Conservation (phyloP, 2,329 filamentous ascomycete genomes). For the Ramularia collo-cygni region DNA sequence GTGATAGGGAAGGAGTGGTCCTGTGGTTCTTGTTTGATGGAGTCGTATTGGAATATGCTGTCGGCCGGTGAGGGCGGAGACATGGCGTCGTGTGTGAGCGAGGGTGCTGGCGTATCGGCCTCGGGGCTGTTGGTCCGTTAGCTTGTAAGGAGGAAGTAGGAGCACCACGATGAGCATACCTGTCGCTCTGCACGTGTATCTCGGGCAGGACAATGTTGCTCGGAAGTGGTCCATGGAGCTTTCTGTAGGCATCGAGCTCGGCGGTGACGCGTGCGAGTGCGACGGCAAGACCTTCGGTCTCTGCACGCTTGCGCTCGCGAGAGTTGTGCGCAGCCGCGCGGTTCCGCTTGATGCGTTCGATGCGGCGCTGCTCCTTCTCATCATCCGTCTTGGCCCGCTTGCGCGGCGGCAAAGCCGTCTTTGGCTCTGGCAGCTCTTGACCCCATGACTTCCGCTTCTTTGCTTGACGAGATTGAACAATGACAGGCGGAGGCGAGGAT, state of each 20-base stretch:
- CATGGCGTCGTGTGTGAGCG: slow-evolving; percentile 19
- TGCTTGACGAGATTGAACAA: slow-evolving; percentile 27
- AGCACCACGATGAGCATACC: slow-evolving; percentile 10
- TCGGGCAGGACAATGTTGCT: slow-evolving; percentile 27
- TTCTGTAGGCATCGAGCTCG: slow-evolving; percentile 27
- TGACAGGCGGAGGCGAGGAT: slow-evolving; percentile 23
- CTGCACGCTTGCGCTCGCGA: slow-evolving; percentile 80
- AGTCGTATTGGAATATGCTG: slow-evolving; percentile 16
- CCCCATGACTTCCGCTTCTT: slow-evolving; percentile 83
- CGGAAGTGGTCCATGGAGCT: slow-evolving; percentile 27
- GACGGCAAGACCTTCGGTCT: slow-evolving; percentile 75
- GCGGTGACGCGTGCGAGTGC: slow-evolving; percentile 27
- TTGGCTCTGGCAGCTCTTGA: slow-evolving; percentile 90
- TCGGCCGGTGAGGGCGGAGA: slow-evolving; percentile 24
- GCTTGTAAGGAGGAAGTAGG: not conserved
- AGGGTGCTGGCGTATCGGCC: slow-evolving; percentile 25
- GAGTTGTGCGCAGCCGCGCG: slow-evolving; percentile 95
- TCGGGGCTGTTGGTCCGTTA: slow-evolving; percentile 4
- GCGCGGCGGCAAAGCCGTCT: slow-evolving; percentile 88
- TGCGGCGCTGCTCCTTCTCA: slow-evolving; percentile 95
- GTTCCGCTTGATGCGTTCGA: slow-evolving; percentile 94
- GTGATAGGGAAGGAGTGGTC: slow-evolving; percentile 18
- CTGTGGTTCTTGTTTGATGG: slow-evolving; percentile 28
- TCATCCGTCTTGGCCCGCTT: slow-evolving; percentile 99
- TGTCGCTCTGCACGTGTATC: slow-evolving; percentile 24